Evolutionary conservation across 306 rosid genomes (phyloP).

Genomic region (Cicer arietinum): DNA sequence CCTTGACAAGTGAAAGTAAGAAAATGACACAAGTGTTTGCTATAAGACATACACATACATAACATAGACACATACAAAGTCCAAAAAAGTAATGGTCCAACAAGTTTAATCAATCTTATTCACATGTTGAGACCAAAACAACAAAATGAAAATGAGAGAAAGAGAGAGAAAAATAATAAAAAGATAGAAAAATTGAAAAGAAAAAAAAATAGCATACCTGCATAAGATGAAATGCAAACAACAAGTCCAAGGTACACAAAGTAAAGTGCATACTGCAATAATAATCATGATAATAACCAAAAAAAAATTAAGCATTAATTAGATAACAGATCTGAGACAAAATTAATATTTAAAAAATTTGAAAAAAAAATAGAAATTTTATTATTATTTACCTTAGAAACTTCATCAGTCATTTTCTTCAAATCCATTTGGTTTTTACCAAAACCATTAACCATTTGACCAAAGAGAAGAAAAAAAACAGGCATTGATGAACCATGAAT

Average conservation of each 20-base stretch:
- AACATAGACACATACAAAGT: slow-evolving; percentile 37
- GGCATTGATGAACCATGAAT: slow-evolving; percentile 99
- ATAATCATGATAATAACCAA: background rate
- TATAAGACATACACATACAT: slow-evolving; percentile 35
- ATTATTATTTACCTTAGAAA: slow-evolving; percentile 65
- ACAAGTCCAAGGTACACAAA: slow-evolving; percentile 93
- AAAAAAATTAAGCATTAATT: background rate
- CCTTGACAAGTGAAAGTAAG: slow-evolving; percentile 47
- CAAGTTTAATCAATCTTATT: slow-evolving; percentile 39
- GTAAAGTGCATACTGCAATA: slow-evolving; percentile 89
- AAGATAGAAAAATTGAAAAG: background rate
- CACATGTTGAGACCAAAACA: slow-evolving; percentile 34
- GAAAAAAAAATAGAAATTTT: background rate
- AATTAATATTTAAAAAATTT: background rate
- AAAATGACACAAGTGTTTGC: slow-evolving; percentile 47
- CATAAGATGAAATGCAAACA: slow-evolving; percentile 91
- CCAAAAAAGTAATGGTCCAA: slow-evolving; percentile 45
- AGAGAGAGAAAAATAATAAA: background rate
- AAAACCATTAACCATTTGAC: slow-evolving; percentile 97
- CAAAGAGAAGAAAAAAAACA: slow-evolving; percentile 88
- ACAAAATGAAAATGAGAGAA: background rate
- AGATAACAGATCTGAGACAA: slow-evolving; percentile 66
- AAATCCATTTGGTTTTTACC: slow-evolving; percentile 90
- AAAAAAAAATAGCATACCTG: slow-evolving; percentile 59
- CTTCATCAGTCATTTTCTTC: slow-evolving; percentile 90